Conservation (phyloP, 192 early-diverging fungal genomes). For the Backusella liffmaniae region DNA sequence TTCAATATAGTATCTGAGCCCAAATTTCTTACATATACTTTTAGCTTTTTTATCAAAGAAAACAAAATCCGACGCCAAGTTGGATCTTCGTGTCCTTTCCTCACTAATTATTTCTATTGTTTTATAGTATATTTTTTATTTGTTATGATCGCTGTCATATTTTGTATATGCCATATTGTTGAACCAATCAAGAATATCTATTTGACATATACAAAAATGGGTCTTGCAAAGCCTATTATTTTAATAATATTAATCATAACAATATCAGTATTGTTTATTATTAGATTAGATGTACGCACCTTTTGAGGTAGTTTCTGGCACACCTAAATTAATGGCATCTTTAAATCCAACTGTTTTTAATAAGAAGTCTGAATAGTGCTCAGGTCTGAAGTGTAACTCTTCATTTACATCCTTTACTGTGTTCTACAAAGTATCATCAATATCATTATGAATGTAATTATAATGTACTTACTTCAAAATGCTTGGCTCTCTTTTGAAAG, state of each 20-base stretch:
- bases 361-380: not conserved
- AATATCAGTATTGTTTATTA: not conserved
- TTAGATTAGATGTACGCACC: not conserved
- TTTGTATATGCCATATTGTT: too few species aligned
- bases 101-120: too few species aligned
- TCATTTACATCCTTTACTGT: not conserved
- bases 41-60: too few species aligned
- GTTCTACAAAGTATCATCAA: not conserved
- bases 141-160: too few species aligned
- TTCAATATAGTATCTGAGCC: too few species aligned
- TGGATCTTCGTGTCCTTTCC: too few species aligned
- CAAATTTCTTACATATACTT: too few species aligned
- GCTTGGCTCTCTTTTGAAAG: conserved; percentile 51
- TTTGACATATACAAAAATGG: conserved; percentile 24
- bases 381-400: not conserved
- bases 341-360: conserved; percentile 9
- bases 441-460: not conserved
- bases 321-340: not conserved
- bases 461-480: conserved; percentile 30
- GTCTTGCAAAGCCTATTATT: conserved; percentile 19
- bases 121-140: too few species aligned
- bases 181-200: not conserved
- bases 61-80: too few species aligned
- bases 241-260: not conserved
- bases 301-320: conserved; percentile 7